Conservation (phyloP, 2,329 filamentous ascomycete species). For the Aspergillus terreus region DNA sequence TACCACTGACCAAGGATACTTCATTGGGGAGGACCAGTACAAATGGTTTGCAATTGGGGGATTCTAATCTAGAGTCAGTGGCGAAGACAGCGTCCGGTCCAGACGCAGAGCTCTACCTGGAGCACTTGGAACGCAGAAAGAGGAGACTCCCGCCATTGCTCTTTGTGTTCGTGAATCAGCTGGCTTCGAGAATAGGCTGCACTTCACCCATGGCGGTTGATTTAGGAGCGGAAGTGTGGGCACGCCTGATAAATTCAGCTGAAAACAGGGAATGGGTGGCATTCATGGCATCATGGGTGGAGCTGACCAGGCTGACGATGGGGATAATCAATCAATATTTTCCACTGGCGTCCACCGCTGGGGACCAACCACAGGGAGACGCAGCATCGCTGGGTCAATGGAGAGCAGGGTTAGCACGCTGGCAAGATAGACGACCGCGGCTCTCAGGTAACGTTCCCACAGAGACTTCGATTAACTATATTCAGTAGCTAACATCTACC, state of each 20-base stretch:
- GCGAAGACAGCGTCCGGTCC: not conserved
- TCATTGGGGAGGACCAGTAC: slow-evolving; percentile 11
- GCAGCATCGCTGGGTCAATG: slow-evolving; percentile 8
- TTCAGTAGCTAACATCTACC: not conserved
- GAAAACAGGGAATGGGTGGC: slow-evolving; percentile 38
- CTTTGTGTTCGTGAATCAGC: slow-evolving; percentile 45
- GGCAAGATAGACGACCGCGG: slow-evolving; percentile 5
- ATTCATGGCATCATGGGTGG: slow-evolving; percentile 43
- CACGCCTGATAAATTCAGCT: slow-evolving; percentile 16
- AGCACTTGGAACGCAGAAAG: slow-evolving; percentile 21
- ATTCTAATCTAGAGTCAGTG: not conserved
- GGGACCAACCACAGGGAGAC: not conserved
- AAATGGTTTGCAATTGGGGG: not conserved
- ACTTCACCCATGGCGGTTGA: slow-evolving; percentile 44
- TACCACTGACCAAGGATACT: not conserved
- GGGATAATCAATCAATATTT: slow-evolving; percentile 38
- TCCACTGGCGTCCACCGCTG: slow-evolving; percentile 19
- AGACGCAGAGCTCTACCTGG: slow-evolving; percentile 14
- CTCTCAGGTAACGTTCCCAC: not conserved
- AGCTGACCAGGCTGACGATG: slow-evolving; percentile 36
- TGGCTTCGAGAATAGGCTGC: slow-evolving; percentile 44
- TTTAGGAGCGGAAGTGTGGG: slow-evolving; percentile 19
- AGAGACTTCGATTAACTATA: not conserved
- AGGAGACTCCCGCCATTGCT: slow-evolving; percentile 31
- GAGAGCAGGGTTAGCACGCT: slow-evolving; percentile 7